Percentiles rank a stretch among this genome's conserved stretches.
Evolutionary conservation across 257 asterid species (phyloP).

Genomic region (Jacaranda copaia): DNA sequence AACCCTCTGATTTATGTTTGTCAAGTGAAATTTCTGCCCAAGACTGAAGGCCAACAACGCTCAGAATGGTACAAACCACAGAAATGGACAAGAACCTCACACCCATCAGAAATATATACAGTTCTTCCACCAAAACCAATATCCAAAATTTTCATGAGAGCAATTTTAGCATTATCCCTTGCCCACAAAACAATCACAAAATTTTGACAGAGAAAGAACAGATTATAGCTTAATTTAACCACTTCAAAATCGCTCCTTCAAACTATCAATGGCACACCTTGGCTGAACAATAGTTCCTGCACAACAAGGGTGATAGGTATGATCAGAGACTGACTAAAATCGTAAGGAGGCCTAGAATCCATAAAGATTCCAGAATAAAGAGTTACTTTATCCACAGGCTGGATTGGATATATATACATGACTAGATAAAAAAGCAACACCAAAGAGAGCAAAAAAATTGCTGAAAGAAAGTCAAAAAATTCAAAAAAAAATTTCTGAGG

Average conservation of each 20-base stretch:
- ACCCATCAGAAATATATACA: slow-evolving; percentile 66
- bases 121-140: slow-evolving; percentile 44
- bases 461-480: background rate
- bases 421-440: too few relatives aligned
- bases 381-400: too few relatives aligned
- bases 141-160: slow-evolving; percentile 63
- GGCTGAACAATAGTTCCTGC: slow-evolving; percentile 43
- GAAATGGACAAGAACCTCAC: slow-evolving; percentile 72
- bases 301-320: slow-evolving; percentile 20
- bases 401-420: too few relatives aligned
- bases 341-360: background rate
- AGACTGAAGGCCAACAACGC: slow-evolving; percentile 78
- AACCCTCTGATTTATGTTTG: slow-evolving; percentile 67
- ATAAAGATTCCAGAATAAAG: too few relatives aligned
- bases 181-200: slow-evolving; percentile 44
- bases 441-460: slow-evolving; percentile 10
- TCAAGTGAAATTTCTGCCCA: slow-evolving; percentile 72
- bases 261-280: slow-evolving; percentile 22
- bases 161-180: slow-evolving; percentile 52
- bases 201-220: slow-evolving; percentile 29
- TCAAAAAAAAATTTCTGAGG: background rate
- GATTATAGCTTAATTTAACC: slow-evolving; percentile 32
- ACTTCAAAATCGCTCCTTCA: slow-evolving; percentile 34
- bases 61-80: slow-evolving; percentile 64
- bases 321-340: slow-evolving; percentile 29